Evolutionary conservation across 2,329 filamentous ascomycete genomes (phyloP), one percentile per base, ranked within the genome.

Genomic region (Talaromyces funiculosus): DNA sequence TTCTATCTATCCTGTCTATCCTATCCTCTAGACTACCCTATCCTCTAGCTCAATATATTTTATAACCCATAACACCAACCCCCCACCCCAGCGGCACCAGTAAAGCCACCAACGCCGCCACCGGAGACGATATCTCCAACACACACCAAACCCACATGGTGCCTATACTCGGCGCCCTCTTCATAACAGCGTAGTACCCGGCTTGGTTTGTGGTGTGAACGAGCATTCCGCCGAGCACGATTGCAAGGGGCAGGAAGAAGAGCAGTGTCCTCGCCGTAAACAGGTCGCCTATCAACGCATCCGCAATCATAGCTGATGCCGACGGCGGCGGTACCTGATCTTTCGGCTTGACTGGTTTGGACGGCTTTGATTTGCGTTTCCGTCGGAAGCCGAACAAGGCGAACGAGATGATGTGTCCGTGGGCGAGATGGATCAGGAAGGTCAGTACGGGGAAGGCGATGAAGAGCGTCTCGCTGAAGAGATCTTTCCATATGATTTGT

Each of bases 141-240:
- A 97, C 87, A 33, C 89, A 86, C 92, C 93, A 97, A 4, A 97
- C 83, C 92, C 93, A 97, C 18, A 97, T 74, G 42, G 90, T 93
- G 0, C 91, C 94, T 14, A 97, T 73, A 4, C 92, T 87, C n/a
- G 94, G 94, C 0, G 92, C 89, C 64, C 86, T 86, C 78, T 96
- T 95, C 90, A 97, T 92, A 20, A 96, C 86, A 6, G 89, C 89
- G 67, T 95, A 86, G 69, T 97, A 97, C 4, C 88, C 85, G 65
- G 86, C 84, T 31, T 80, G 82, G 69, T 97, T 97, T 26, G 89
- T 91, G 57, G 92, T 85, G 66, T 90, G 81, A 53, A 97, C 87
- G 64, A 97, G 79, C 73, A 91, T 92, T 75, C 86, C 90, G 1
- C 94, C 94, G 0, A 77, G 64, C n/a, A 69, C 43, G 4, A 71